phyloP scores from a whole-genome alignment of 257 asterid genomes.

The Solanum etuberosum region DNA sequence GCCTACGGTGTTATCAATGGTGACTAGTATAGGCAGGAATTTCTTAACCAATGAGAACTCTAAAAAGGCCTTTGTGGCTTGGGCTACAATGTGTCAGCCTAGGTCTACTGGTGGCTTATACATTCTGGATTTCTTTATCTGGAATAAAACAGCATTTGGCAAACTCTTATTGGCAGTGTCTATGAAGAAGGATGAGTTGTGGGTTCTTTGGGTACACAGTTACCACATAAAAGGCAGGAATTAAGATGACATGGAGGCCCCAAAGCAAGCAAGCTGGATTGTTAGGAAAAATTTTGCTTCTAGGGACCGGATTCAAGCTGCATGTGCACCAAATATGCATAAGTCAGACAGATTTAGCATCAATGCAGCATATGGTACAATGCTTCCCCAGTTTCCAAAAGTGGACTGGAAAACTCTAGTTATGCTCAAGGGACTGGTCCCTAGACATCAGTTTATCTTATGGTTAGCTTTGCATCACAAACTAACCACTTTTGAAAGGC shows the following conservation, averaged over 20 bases:
- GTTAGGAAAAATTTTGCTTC: not conserved
- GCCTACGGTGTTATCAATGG: not conserved
- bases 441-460: not conserved
- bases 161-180: not conserved
- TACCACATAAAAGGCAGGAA: not conserved
- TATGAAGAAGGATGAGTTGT: not conserved
- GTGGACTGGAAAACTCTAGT: not conserved
- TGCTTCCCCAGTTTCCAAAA: not conserved
- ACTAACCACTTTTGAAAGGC: not conserved
- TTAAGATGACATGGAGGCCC: not conserved
- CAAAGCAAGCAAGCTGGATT: not conserved
- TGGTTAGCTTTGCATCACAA: not conserved
- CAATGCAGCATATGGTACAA: not conserved
- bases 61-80: not conserved
- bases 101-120: not conserved
- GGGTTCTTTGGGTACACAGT: not conserved
- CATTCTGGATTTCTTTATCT: not conserved
- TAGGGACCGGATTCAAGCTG: not conserved
- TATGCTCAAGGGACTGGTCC: not conserved
- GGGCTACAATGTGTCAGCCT: not conserved
- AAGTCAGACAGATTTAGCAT: not conserved
- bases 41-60: not conserved
- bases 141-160: not conserved
- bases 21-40: not conserved
- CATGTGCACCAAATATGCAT: not conserved